Evolutionary conservation across 2,329 filamentous ascomycete species (phyloP), one percentile per base, ranked within the genome.

Genomic region (Trichoderma lentiforme): DNA sequence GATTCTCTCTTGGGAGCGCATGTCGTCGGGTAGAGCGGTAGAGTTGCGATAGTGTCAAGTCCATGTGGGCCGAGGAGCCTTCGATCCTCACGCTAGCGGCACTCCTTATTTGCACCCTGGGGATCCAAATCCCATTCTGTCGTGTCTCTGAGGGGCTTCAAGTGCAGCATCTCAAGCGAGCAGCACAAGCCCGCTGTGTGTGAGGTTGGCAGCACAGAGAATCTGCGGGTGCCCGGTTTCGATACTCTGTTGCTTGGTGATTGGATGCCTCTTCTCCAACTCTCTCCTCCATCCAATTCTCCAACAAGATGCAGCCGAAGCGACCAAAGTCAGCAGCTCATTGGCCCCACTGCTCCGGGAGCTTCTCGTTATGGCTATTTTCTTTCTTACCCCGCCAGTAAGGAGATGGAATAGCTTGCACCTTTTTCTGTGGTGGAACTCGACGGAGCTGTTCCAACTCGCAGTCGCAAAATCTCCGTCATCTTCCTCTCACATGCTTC

Each of bases 331-430:
- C 61, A 43, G 24, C 36, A 58, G 18, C 58, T 51, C 18, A 30
- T 56, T 36, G 21, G 39, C 63, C 63, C 62, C 63, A 62, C 63
- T 30, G 32, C 12, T 11, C 36, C 28, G 11, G 65, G 28, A 53
- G 57, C 53, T 56, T 64, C 64, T 56, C 39, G 32, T 56, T 34
- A 61, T 69, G 65, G 65, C 36, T 61, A 47, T 69, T 51, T 57
- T 47, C 26, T 60, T 34, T 68, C 36, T 73, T 78, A 77, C 76
- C 77, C 76, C 77, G 76, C 76, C 74, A 75, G 36, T 36, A 63
- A 18, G 6, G 21, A 36, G 63, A 21, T 8, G n/a, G 43, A 6
- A 56, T 66, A 34, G 47, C 47, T 36, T 14, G 28, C 26, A 32
- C 51, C 34, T 32, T 60, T 60, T 32, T 32, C 26, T 69, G 65